Evolutionary conservation across 129 eudicot genomes (phyloP).

Genomic region (Sambucus nigra): DNA sequence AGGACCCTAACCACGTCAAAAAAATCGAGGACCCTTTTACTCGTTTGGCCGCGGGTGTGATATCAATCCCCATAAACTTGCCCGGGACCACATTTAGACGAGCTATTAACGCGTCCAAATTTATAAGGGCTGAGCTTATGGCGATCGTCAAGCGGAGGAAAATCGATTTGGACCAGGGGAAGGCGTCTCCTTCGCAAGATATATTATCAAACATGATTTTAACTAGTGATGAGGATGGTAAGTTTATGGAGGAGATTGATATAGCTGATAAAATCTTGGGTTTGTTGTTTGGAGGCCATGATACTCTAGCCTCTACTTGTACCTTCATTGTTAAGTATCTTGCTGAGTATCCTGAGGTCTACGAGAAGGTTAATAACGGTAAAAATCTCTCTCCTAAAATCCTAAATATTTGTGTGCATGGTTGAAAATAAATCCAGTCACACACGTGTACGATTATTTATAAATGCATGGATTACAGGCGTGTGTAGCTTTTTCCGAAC

Average conservation of each 20-base stretch:
- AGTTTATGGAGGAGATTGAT: slow-evolving; percentile 20
- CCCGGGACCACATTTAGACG: slow-evolving; percentile 29
- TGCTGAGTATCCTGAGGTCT: slow-evolving; percentile 32
- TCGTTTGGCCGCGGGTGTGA: slow-evolving; percentile 20
- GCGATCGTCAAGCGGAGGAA: slow-evolving; percentile 21
- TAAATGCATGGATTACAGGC: no score
- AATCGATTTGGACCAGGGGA: slow-evolving; percentile 16
- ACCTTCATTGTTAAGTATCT: slow-evolving; percentile 35
- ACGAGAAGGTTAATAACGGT: slow-evolving; percentile 28
- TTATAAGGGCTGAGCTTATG: slow-evolving; percentile 15
- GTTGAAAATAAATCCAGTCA: no score
- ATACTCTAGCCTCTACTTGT: slow-evolving; percentile 29
- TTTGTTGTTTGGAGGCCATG: slow-evolving; percentile 27
- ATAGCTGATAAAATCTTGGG: slow-evolving; percentile 31
- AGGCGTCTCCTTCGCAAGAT: slow-evolving; percentile 12
- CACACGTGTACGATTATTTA: no score
- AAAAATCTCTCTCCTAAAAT: no score
- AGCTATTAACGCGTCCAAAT: slow-evolving; percentile 23
- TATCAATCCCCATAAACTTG: slow-evolving; percentile 27
- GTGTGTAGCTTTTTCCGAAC: no score
- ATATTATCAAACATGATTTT: slow-evolving; percentile 28
- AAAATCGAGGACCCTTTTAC: slow-evolving; percentile 14
- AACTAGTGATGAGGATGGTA: slow-evolving; percentile 19
- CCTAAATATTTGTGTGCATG: no score
- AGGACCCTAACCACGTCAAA: slow-evolving; percentile 12